These are phyloP conservation scores for Euphorbia tirucalli DNA, from an alignment of 345 rosid species.

Conservation along the genomic window DNA sequence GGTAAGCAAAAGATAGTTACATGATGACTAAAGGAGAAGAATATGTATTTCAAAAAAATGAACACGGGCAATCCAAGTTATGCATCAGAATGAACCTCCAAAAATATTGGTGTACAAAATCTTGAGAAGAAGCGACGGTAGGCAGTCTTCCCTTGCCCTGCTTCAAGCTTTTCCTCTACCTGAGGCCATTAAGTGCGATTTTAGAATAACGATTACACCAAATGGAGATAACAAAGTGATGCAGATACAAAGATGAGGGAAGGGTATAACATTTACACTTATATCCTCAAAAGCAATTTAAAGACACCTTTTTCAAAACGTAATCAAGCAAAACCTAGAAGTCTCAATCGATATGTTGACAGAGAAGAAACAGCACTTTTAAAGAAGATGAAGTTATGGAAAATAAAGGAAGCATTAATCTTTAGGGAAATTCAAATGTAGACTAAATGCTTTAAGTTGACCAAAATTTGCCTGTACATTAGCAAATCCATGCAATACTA, in stretches of 20 bases:
- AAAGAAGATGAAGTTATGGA: not conserved
- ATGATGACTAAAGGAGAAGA: not conserved
- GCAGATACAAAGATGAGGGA: not conserved
- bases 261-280: no score
- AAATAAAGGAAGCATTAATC: not conserved
- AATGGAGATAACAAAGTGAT: not conserved
- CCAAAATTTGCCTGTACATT: not conserved
- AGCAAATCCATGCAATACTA: not conserved
- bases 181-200: constrained; percentile 23
- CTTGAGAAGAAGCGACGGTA: constrained; percentile 84
- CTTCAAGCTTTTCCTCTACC: constrained; percentile 98
- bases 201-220: not conserved
- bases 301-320: no score
- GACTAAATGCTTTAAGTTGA: not conserved
- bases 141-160: constrained; percentile 79
- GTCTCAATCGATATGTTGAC: no score
- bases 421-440: not conserved
- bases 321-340: no score
- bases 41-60: no score
- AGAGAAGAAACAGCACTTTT: not conserved
- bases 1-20: not conserved
- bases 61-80: not conserved
- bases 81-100: constrained; percentile 60
- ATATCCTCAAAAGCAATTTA: no score
- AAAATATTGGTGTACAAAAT: constrained; percentile 94